phyloP scores from a whole-genome alignment of 352 stramenopile genomes.

The Phytophthora brassicae region DNA sequence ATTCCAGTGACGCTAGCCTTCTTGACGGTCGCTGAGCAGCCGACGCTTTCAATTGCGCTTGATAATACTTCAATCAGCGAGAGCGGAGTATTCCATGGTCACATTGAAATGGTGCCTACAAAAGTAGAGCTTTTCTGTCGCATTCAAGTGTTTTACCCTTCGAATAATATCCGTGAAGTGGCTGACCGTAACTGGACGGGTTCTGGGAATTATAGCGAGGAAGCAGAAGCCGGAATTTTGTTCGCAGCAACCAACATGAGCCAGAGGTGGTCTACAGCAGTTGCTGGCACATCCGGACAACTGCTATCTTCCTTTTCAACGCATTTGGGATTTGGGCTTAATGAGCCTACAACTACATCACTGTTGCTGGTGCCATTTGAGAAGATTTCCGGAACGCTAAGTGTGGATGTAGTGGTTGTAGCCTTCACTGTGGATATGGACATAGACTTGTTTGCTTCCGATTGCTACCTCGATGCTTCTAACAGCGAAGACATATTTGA shows the following conservation, averaged over 20 bases:
- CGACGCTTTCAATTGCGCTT: slow-evolving; percentile 11
- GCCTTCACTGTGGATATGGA: slow-evolving; percentile 14
- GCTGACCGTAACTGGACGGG: not conserved
- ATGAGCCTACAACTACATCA: not conserved
- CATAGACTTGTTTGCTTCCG: slow-evolving; percentile 18
- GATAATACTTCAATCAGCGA: slow-evolving; percentile 15
- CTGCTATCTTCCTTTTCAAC: not conserved
- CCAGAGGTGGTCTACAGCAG: not conserved
- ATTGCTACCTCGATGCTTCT: slow-evolving; percentile 15
- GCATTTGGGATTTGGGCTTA: not conserved
- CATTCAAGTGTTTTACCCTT: slow-evolving; percentile 22
- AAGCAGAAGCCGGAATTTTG: not conserved
- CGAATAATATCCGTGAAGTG: slow-evolving; percentile 3
- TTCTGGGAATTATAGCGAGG: not conserved
- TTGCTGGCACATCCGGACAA: not conserved
- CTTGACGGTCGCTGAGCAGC: slow-evolving; percentile 17
- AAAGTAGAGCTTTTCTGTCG: slow-evolving; percentile 23
- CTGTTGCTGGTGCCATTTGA: not conserved
- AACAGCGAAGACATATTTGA: not conserved
- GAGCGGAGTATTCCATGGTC: slow-evolving; percentile 8
- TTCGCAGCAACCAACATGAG: not conserved
- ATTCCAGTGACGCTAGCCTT: slow-evolving; percentile 22
- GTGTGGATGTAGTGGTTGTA: slow-evolving; percentile 20
- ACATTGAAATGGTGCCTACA: slow-evolving; percentile 20
- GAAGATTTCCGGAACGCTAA: slow-evolving; percentile 11